phyloP scores from a whole-genome alignment of 805 yeast genomes.

The Cyberlindnera euphorbiiphila region DNA sequence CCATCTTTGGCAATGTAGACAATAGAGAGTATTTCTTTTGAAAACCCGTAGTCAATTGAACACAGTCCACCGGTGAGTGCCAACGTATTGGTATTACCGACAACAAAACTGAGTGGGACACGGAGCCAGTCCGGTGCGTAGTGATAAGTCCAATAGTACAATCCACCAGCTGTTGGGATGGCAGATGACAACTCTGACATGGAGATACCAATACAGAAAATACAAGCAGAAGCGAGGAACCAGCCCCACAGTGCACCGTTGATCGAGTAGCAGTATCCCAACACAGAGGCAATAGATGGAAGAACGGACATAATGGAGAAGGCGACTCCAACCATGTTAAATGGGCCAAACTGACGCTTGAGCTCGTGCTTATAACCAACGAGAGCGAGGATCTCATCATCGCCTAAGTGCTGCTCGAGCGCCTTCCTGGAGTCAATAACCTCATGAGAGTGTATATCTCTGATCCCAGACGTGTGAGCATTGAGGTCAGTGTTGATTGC shows the following conservation, averaged over 20 bases:
- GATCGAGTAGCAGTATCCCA: conserved; percentile 43
- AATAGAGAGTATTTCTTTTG: conserved; percentile 54
- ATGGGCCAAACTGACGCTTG: conserved; percentile 49
- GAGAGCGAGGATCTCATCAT: conserved; percentile 34
- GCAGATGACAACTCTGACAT: conserved; percentile 67
- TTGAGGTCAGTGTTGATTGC: conserved; percentile 18
- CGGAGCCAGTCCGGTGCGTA: conserved; percentile 54
- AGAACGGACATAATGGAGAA: conserved; percentile 68
- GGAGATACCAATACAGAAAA: conserved; percentile 50
- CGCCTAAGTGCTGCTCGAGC: conserved; percentile 18
- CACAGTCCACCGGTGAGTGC: conserved; percentile 65
- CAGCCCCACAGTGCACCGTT: conserved; percentile 64
- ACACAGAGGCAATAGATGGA: conserved; percentile 51
- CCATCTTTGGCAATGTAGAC: conserved; percentile 54
- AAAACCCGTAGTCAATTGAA: conserved; percentile 69
- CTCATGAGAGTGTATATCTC: conserved; percentile 18
- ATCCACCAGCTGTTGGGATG: conserved; percentile 73
- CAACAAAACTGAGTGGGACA: conserved; percentile 55
- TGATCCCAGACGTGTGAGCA: conserved; percentile 29
- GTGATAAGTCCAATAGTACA: conserved; percentile 64
- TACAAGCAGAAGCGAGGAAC: conserved; percentile 53
- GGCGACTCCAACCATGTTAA: conserved; percentile 65
- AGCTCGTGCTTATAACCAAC: conserved; percentile 73
- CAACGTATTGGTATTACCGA: conserved; percentile 64
- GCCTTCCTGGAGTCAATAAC: conserved; percentile 23